A percentile compares a stretch with the other conserved stretches of the same genome.
These are phyloP conservation scores for Spathaspora boniae DNA, from an alignment of 805 yeast species.

Conservation along the genomic window DNA sequence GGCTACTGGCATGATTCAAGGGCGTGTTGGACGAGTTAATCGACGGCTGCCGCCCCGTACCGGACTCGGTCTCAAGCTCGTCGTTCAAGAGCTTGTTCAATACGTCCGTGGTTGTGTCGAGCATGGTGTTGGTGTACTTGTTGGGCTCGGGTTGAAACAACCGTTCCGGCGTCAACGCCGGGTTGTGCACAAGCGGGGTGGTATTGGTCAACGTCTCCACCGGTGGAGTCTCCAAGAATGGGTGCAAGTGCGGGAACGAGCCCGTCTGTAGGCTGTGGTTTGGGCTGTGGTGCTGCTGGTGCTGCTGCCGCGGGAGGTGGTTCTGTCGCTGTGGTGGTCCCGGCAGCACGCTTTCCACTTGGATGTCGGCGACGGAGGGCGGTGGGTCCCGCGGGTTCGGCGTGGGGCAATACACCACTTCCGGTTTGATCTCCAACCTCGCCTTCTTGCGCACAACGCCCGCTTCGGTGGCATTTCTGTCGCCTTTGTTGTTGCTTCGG, in stretches of 20 bases:
- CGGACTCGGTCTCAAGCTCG: slow-evolving; percentile 5
- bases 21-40: background rate
- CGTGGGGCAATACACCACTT: too few relatives aligned
- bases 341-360: background rate
- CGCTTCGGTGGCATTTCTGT: background rate
- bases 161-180: background rate
- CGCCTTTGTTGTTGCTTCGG: slow-evolving; percentile 5
- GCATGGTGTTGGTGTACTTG: slow-evolving; percentile 15
- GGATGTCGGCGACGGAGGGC: too few relatives aligned
- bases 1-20: background rate
- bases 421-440: too few relatives aligned
- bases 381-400: too few relatives aligned
- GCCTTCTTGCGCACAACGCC: background rate
- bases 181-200: background rate
- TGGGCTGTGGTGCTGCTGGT: background rate
- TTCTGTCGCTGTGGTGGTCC: background rate
- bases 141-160: slow-evolving; percentile 1
- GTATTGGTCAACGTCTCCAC: background rate
- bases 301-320: background rate
- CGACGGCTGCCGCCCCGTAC: background rate
- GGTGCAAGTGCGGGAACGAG: too few relatives aligned
- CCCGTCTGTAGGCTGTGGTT: too few relatives aligned
- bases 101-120: slow-evolving; percentile 28
- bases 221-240: too few relatives aligned
- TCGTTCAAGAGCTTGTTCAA: slow-evolving; percentile 19